These are phyloP conservation scores for Coemansia sp. DNA, from an alignment of 192 early-diverging fungal genomes.

Conservation along the genomic window DNA sequence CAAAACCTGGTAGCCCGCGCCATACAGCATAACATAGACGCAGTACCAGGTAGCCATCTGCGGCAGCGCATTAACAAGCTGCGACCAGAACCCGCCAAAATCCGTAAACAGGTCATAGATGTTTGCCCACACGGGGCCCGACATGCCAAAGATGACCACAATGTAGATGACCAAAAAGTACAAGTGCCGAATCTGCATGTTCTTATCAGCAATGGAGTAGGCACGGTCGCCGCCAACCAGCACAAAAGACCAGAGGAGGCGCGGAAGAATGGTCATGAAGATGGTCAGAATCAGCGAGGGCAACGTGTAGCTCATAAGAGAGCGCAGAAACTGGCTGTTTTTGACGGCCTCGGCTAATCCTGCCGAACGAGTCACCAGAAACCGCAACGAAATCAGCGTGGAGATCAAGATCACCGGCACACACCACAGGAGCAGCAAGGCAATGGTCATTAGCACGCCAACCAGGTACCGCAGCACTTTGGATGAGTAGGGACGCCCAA, in stretches of 20 bases:
- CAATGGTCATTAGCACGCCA: constrained; percentile 57
- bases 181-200: constrained; percentile 61
- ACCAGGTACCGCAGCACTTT: constrained; percentile 57
- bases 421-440: constrained; percentile 72
- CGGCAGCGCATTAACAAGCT: constrained; percentile 64
- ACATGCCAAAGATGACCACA: constrained; percentile 68
- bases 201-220: constrained; percentile 37
- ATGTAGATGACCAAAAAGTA: constrained; percentile 75
- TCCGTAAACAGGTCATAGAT: constrained; percentile 65
- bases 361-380: constrained; percentile 60
- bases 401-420: constrained; percentile 67
- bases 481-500: constrained; percentile 58
- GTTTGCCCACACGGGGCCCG: constrained; percentile 62
- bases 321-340: constrained; percentile 58
- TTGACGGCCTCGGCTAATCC: constrained; percentile 58
- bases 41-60: constrained; percentile 75
- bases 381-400: constrained; percentile 64
- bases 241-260: constrained; percentile 56
- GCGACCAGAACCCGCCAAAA: constrained; percentile 58
- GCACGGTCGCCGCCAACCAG: constrained; percentile 47
- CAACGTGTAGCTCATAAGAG: constrained; percentile 65
- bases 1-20: constrained; percentile 63
- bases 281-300: constrained; percentile 71
- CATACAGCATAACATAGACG: constrained; percentile 71
- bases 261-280: constrained; percentile 68